Base-by-base conservation (phyloP, 1,284 basidiomycete species). In the Microbotryomycetes sp. region DNA sequence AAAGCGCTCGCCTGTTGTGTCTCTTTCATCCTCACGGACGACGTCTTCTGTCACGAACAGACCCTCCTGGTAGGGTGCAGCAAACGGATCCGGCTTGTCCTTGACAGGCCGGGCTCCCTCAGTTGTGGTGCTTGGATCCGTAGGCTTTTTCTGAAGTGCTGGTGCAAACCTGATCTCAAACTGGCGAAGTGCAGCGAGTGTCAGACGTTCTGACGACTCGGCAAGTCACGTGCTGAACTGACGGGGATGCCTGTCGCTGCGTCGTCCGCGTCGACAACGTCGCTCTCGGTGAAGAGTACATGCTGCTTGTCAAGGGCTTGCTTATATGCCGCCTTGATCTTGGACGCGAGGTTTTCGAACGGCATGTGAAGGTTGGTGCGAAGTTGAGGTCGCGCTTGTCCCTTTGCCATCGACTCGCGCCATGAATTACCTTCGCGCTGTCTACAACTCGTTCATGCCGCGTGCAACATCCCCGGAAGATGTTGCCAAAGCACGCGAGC, bases 91-190 rank as follows among this genome's bases (percentile, higher is more conserved):
- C n/a, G 35, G 57, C 27, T 35, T 29, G 4, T 27, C 4, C 4
- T 59, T 54, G 47, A 49, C 51, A 21, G 24, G 5, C 23, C 29
- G 27, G 18, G 51, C 18, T 46, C 18, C 29, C 11, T 49, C 41
- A 9, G 52, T 55, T 52, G 54, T 56, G 11, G 47, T 45, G 3
- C n/a, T 35, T 16, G 54, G 5, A 5, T 23, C 6, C 18, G 5
- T 41, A 3, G 68, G 68, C 61, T 70, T 70, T 60, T 66, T 66
- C 0, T 60, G 64, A 11, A 70, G 50, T 1, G 64, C 57, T 0
- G 64, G 63, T 2, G 64, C 66, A 35, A 55, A 66, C 21, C 68
- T 60, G 7, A 70, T 57, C 31, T 70, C 68, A 26, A 68, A 70
- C 68, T 68, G 52, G 9, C 0, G 21, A 13, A 0, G 2, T 15